Percentiles rank a stretch among this genome's conserved stretches.
These are phyloP conservation scores for Pezicula radicicola DNA, from an alignment of 2,329 filamentous ascomycete species.

Conservation along the genomic window DNA sequence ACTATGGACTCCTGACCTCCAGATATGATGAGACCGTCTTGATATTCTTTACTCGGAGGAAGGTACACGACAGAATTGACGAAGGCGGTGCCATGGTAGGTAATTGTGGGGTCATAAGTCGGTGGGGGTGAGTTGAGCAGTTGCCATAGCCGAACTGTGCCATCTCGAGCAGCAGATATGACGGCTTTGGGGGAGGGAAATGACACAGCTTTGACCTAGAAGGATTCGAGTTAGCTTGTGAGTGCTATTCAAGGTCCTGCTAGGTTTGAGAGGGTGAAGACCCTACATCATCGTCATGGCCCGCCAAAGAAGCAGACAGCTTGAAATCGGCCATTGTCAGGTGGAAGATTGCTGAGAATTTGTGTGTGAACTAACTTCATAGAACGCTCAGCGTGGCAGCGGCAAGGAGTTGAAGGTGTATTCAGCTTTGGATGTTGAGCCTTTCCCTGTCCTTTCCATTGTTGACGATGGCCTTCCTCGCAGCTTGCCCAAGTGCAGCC, in stretches of 20 bases:
- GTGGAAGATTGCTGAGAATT: conserved; percentile 1
- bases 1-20: conserved; percentile 92
- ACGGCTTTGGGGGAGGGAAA: conserved; percentile 72
- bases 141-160: conserved; percentile 84
- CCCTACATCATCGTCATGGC: conserved; percentile 90
- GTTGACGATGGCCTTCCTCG: conserved; percentile 14
- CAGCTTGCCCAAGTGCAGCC: neutral
- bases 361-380: neutral
- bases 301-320: conserved; percentile 83
- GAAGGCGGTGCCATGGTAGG: conserved; percentile 78
- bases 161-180: conserved; percentile 87
- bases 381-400: neutral
- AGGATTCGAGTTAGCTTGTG: conserved; percentile 6
- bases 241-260: conserved; percentile 11
- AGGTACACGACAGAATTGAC: conserved; percentile 83
- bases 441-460: conserved; percentile 4
- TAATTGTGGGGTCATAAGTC: conserved; percentile 72
- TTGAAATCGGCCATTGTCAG: conserved; percentile 76
- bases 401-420: conserved; percentile 1
- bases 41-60: conserved; percentile 60
- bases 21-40: conserved; percentile 80
- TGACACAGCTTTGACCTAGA: conserved; percentile 79
- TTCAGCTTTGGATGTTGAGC: conserved; percentile 2
- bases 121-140: conserved; percentile 63
- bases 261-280: neutral